Evolutionary conservation across 2,329 filamentous ascomycete species (phyloP).

Genomic region (Curvularia spicifera): DNA sequence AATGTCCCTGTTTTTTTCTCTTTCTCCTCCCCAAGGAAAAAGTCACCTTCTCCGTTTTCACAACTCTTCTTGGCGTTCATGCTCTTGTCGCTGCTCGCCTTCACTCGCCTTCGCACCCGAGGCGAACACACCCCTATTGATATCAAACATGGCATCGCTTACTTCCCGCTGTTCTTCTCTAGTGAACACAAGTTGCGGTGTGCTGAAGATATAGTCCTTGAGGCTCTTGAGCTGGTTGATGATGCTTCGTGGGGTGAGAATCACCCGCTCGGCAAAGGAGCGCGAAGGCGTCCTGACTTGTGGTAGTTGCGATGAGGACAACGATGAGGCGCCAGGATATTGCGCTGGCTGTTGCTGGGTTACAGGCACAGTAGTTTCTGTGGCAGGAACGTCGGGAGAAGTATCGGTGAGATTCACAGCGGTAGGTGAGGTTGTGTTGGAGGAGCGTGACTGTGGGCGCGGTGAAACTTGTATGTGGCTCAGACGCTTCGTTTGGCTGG

Average conservation of each 20-base stretch:
- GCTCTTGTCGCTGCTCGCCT: not conserved
- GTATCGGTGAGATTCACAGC: not conserved
- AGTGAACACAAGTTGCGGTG: conserved; percentile 61
- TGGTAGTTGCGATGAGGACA: too few species aligned
- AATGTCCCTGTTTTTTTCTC: not conserved
- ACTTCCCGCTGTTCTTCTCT: conserved; percentile 71
- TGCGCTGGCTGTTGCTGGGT: not conserved
- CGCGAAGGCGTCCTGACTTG: conserved; percentile 32
- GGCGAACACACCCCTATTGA: conserved; percentile 74
- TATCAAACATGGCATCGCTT: conserved; percentile 80
- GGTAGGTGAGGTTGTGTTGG: conserved; percentile 1
- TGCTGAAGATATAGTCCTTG: conserved; percentile 62
- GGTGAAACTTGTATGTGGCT: conserved; percentile 39
- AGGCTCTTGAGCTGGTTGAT: conserved; percentile 55
- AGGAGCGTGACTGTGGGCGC: conserved; percentile 8
- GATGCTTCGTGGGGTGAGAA: conserved; percentile 57
- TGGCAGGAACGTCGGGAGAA: not conserved
- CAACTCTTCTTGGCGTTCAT: not conserved
- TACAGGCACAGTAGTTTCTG: not conserved
- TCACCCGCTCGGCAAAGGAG: conserved; percentile 44
- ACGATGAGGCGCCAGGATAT: not conserved
- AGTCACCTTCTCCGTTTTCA: not conserved
- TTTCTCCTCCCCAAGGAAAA: not conserved
- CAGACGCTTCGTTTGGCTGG: conserved; percentile 29
- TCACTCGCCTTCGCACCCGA: conserved; percentile 63